Evolutionary conservation across 495 filamentous ascomycete genomes (phyloP).

Genomic region (Neurospora sp.): DNA sequence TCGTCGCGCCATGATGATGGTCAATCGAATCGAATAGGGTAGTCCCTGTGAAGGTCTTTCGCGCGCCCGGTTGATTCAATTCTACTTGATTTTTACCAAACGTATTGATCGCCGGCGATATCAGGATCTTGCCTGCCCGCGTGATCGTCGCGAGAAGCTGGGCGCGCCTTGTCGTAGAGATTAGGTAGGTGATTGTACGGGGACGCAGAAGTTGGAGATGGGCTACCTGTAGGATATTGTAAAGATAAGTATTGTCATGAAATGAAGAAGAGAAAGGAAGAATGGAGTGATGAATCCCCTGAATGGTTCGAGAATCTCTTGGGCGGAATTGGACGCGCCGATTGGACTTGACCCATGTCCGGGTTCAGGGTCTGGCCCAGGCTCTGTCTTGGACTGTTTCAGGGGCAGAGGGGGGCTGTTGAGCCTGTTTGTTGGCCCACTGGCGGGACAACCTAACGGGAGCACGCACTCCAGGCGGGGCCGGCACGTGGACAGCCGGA

Average conservation of each 20-base stretch:
- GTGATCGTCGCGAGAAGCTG: not conserved
- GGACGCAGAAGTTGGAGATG: not conserved
- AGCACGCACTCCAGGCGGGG: not conserved
- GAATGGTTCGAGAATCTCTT: not conserved
- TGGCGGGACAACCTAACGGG: not conserved
- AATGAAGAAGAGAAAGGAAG: not conserved
- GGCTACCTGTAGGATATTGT: no score
- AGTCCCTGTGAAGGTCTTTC: not conserved
- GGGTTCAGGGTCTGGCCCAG: not conserved
- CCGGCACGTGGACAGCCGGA: no score
- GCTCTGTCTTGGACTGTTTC: not conserved
- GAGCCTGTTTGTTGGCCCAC: not conserved
- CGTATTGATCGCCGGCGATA: not conserved
- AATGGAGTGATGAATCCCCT: not conserved
- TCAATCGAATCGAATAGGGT: not conserved
- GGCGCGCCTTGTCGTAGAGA: not conserved
- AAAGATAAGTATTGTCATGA: not conserved
- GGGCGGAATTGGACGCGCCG: not conserved
- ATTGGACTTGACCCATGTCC: not conserved
- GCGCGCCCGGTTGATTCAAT: not conserved
- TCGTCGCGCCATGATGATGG: slow-evolving; percentile 31
- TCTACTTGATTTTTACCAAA: not conserved
- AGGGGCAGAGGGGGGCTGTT: not conserved
- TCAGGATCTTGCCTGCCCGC: not conserved
- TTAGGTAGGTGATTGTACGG: not conserved